Conservation (phyloP, 495 filamentous ascomycete species). For the Talaromyces liani region DNA sequence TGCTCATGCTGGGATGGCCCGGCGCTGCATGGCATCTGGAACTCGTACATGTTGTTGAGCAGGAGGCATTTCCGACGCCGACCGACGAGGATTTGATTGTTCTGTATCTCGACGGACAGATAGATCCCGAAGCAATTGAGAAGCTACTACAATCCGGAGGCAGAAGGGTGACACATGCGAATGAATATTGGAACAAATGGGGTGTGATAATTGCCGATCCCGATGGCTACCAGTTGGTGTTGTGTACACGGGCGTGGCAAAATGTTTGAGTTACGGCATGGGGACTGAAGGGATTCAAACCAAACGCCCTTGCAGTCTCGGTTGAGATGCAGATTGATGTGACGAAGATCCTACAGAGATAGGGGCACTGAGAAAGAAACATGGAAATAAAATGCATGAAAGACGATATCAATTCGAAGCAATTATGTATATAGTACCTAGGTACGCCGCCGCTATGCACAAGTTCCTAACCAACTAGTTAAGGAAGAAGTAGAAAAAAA, state of each 20-base stretch:
- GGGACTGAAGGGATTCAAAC: too few relatives aligned
- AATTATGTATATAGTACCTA: not conserved
- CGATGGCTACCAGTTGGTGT: slow-evolving; percentile 13
- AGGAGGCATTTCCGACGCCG: slow-evolving; percentile 9
- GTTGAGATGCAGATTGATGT: too few relatives aligned
- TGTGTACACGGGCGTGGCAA: slow-evolving; percentile 7
- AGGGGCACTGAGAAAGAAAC: not conserved
- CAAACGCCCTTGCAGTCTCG: too few relatives aligned
- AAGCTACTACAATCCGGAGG: slow-evolving; percentile 9
- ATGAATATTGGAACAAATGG: slow-evolving; percentile 15
- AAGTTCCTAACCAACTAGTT: not conserved
- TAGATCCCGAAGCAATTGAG: slow-evolving; percentile 9
- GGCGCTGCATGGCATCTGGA: slow-evolving; percentile 13
- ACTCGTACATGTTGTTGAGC: slow-evolving; percentile 11
- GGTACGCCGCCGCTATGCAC: slow-evolving; percentile 8
- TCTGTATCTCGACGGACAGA: slow-evolving; percentile 13
- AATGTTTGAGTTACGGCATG: slow-evolving; percentile 1
- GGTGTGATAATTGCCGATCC: slow-evolving; percentile 13
- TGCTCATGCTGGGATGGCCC: slow-evolving; percentile 14
- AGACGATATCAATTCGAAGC: not conserved
- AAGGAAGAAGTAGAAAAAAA: slow-evolving; percentile 12
- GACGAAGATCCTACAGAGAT: too few relatives aligned
- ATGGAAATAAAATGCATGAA: not conserved
- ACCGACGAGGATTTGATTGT: slow-evolving; percentile 14
- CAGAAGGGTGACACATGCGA: slow-evolving; percentile 6